These are phyloP conservation scores for Pythium dissotocum DNA, from an alignment of 352 stramenopile genomes.

Conservation along the genomic window DNA sequence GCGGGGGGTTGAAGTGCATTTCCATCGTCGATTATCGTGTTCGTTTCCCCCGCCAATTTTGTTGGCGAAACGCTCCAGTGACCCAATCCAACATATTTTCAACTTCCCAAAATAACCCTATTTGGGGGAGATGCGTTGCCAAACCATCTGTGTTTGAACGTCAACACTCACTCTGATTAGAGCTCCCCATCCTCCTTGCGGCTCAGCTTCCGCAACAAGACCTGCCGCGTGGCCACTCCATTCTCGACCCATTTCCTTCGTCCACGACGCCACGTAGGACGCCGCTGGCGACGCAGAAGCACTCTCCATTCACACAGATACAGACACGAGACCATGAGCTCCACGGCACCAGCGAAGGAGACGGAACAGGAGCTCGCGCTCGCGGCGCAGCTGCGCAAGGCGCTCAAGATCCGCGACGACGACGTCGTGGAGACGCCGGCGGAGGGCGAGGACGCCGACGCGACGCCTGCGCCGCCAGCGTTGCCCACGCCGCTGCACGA, in stretches of 20 bases:
- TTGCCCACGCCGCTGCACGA: slow-evolving; percentile 26
- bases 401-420: slow-evolving; percentile 28
- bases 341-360: not conserved
- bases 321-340: not conserved
- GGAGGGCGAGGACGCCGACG: slow-evolving; percentile 1
- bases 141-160: slow-evolving; percentile 1
- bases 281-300: not conserved
- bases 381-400: slow-evolving; percentile 28
- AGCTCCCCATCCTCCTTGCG: not conserved
- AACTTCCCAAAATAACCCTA: not conserved
- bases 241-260: not conserved
- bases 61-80: not conserved
- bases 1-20: not conserved
- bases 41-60: not conserved
- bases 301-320: not conserved
- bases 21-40: not conserved
- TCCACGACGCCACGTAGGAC: not conserved
- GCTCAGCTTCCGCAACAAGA: not conserved
- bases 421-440: slow-evolving; percentile 9
- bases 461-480: slow-evolving; percentile 6
- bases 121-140: not conserved
- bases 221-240: not conserved
- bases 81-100: not conserved
- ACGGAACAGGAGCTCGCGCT: slow-evolving; percentile 19
- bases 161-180: slow-evolving; percentile 1